Conservation (phyloP, 768 basidiomycete species). For the Rubroboletus satanas region DNA sequence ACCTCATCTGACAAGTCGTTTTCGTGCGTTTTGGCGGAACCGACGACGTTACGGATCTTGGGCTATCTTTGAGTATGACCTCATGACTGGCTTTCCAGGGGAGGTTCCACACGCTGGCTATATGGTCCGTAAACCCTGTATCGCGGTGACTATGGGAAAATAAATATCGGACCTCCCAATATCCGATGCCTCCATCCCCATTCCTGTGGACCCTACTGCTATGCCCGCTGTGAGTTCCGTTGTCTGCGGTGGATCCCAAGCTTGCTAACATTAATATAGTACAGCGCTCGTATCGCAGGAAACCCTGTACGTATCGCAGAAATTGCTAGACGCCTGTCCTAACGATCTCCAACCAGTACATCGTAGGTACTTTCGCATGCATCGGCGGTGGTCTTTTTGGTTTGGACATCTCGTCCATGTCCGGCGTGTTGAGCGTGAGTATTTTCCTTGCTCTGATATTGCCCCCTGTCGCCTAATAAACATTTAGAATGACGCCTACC, state of each 20-base stretch:
- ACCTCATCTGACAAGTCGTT: not conserved
- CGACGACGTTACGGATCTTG: not conserved
- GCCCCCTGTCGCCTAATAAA: not conserved
- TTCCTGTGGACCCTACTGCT: not conserved
- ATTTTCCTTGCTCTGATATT: not conserved
- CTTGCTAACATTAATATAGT: conserved; percentile 33
- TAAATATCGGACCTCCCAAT: conserved; percentile 8
- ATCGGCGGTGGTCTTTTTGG: conserved; percentile 79
- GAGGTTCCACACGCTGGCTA: not conserved
- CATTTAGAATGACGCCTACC: conserved; percentile 26
- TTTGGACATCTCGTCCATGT: conserved; percentile 81
- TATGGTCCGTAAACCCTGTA: conserved; percentile 5
- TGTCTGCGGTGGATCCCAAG: not conserved
- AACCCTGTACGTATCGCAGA: conserved; percentile 44
- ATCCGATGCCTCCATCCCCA: not conserved
- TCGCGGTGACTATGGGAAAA: not conserved
- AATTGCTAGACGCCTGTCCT: not conserved
- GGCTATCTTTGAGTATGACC: not conserved
- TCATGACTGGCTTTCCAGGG: not conserved
- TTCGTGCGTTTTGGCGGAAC: not conserved
- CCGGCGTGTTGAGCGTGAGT: conserved; percentile 60
- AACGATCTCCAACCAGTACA: conserved; percentile 46
- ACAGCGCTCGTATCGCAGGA: conserved; percentile 51
- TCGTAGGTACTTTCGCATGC: conserved; percentile 78
- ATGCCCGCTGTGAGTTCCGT: conserved; percentile 27